Evolutionary conservation across 108 stramenopile genomes (phyloP), one percentile per base, ranked within the genome.

Genomic region (Bacterosira constricta): DNA sequence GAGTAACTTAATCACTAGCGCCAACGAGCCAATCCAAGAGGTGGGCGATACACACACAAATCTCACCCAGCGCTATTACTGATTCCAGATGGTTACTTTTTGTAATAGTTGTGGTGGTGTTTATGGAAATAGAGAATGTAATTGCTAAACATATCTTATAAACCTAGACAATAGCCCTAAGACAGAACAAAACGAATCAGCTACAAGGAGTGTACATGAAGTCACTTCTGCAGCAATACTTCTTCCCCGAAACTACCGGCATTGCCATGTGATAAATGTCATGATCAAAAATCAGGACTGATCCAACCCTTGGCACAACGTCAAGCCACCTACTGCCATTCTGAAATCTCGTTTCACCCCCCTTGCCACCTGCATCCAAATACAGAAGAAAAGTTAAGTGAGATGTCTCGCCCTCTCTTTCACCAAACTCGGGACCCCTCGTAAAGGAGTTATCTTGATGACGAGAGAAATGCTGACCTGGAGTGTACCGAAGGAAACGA

Each of bases 251-350:
- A 13, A 29, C 38, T 17, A 79, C 59, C 62, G 34, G 20, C 2
- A 20, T 32, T 12, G 56, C 72, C 50, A 68, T 50, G 36, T 79
- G 78, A 3, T 62, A 26, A 12, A 73, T 57, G 46, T 73, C 59
- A 38, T 79, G 78, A 54, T 79, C 71, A 63, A 79, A 79, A 1
- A 79, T 8, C 12, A 79, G 25, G 18, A 68, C 78, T 6, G 60
- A 42, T 1, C 78, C 78, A 12, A 42, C 55, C 41, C 54, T 58
- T 2, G 78, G 78, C 17, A 52, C 25, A n/a, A 80, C 66, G 51
- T 80, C 79, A 12, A 37, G 39, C 62, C 42, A 52, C 25, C 67
- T 44, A 1, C 11, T 59, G 6, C 67, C 30, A n/a, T n/a, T 42
- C 7, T 59, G 20, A 47, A 80, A 66, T 23, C 73, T 54, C 15